These are phyloP conservation scores for Hyaloscypha hepaticicola DNA, from an alignment of 495 filamentous ascomycete genomes.

Conservation along the genomic window DNA sequence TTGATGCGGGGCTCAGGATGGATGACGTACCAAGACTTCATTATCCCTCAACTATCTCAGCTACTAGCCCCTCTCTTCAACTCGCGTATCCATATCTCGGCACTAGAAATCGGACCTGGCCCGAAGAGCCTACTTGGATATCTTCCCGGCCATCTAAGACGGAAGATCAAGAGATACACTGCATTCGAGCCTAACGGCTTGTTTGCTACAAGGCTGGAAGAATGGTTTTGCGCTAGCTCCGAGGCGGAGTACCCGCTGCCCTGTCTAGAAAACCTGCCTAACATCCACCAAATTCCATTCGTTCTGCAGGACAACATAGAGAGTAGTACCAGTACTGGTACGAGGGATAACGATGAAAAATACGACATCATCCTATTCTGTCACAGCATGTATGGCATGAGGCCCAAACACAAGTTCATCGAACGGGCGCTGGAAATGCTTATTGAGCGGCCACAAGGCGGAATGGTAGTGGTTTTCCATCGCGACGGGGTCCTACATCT, in stretches of 20 bases:
- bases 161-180: slow-evolving; percentile 49
- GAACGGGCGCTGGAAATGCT: slow-evolving; percentile 52
- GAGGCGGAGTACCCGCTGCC: slow-evolving; percentile 47
- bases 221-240: slow-evolving; percentile 44
- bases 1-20: slow-evolving; percentile 44
- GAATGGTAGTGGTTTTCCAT: slow-evolving; percentile 57
- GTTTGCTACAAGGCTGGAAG: slow-evolving; percentile 48
- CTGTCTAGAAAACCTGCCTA: slow-evolving; percentile 42
- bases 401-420: slow-evolving; percentile 48
- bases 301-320: slow-evolving; percentile 32
- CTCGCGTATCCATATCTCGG: slow-evolving; percentile 48
- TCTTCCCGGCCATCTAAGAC: slow-evolving; percentile 46
- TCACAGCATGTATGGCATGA: slow-evolving; percentile 65
- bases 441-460: slow-evolving; percentile 42
- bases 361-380: slow-evolving; percentile 62
- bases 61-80: slow-evolving; percentile 49
- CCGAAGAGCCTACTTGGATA: slow-evolving; percentile 54
- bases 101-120: slow-evolving; percentile 62
- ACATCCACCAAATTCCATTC: slow-evolving; percentile 50
- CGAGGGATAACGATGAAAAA: slow-evolving; percentile 38
- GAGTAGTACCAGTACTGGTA: slow-evolving; percentile 32
- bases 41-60: slow-evolving; percentile 54
- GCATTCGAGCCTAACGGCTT: slow-evolving; percentile 58
- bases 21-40: slow-evolving; percentile 54
- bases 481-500: slow-evolving; percentile 44